Base-by-base conservation (phyloP, 257 asterid species). In the Solanum commersonii region DNA sequence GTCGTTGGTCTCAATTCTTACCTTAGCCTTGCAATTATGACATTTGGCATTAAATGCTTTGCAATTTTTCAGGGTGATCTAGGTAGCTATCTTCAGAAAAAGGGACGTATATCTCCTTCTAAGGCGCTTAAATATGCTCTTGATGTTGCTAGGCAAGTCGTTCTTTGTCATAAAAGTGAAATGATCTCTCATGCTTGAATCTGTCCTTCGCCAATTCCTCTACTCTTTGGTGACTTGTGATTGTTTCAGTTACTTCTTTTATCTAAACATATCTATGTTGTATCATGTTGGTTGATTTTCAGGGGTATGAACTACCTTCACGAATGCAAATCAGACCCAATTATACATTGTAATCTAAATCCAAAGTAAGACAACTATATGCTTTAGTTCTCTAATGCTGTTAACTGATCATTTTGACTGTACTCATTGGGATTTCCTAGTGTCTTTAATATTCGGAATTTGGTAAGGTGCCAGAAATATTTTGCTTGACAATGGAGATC, bases 391-490 rank as follows among this genome's bases (percentile, higher is more conserved):
- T 90, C 63, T 20, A 22, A 67, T 56, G 83, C 38, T 52, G 59
- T 70, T 25, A 34, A 42, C 73, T 52, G 44, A 84, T 37, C 84
- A 38, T 68, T 34, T 65, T 65, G 71, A 88, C 74, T 77, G 67
- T 88, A 60, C 70, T 84, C 63, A 56, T 86, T 78, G 77, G 49
- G 78, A 79, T 74, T 83, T 84, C 88, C 44, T 88, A 83, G 88
- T 86, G 78, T 88, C 91, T 91, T 92, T 95, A 96, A 94, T 91
- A 92, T 91, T 90, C 91, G 89, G 92, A 95, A 93, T 92, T 92
- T 89, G 88, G 95, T 95, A 96, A 96, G 99, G 99, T 95, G 98
- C 98, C 99, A 96, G 99, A 94, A 95, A 97, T 94, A 90, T 97
- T 94, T 96, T 95, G 97, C 96, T 97, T 94, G 99, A 96, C 88